Percentiles rank a stretch among this genome's conserved stretches.
phyloP scores from a whole-genome alignment of 2,329 filamentous ascomycete species.

The Xylariaceae sp. region DNA sequence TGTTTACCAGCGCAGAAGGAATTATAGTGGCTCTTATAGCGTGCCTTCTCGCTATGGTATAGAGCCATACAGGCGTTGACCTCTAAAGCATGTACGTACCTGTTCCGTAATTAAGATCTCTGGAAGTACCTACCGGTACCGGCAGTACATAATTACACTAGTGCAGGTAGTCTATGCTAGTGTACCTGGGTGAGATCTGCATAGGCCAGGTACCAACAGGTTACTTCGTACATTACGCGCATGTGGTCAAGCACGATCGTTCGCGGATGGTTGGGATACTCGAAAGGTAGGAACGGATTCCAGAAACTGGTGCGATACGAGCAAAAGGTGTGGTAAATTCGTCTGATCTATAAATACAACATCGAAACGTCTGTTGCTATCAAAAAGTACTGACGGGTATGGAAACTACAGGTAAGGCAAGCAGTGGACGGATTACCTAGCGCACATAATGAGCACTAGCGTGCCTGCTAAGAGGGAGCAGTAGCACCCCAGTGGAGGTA shows the following conservation, averaged over 20 bases:
- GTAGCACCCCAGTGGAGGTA: not conserved
- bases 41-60: no score
- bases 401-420: not conserved
- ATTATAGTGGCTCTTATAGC: no score
- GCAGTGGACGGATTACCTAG: not conserved
- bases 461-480: not conserved
- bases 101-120: not conserved
- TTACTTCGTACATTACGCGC: not conserved
- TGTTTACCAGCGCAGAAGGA: no score
- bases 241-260: not conserved
- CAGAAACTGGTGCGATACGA: no score
- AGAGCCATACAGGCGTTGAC: no score
- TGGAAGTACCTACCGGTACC: not conserved
- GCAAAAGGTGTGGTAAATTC: no score
- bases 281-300: no score
- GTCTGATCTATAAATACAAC: not conserved
- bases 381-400: not conserved
- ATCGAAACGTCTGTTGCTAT: not conserved
- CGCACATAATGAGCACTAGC: not conserved
- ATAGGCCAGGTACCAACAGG: not conserved
- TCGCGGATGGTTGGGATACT: no score
- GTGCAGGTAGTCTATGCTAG: not conserved
- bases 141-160: not conserved
- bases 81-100: no score
- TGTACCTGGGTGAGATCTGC: not conserved